Evolutionary conservation across 805 yeast genomes (phyloP).

Genomic region (Candida ponderosae): DNA sequence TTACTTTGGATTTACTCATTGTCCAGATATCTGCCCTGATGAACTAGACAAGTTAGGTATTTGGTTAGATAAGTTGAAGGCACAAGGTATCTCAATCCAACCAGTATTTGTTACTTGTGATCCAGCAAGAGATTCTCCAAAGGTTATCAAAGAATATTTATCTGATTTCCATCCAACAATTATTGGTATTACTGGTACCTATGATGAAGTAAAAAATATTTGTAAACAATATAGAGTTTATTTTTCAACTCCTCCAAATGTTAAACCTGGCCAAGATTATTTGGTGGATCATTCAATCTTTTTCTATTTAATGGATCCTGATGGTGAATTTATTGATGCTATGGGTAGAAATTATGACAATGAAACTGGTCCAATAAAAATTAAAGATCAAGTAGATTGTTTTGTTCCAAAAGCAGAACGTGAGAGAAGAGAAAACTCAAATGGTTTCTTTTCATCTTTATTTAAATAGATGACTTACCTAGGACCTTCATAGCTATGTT

Average conservation of each 20-base stretch:
- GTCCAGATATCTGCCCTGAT: conserved; percentile 98
- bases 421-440: conserved; percentile 53
- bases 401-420: conserved; percentile 69
- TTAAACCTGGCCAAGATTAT: conserved; percentile 94
- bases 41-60: conserved; percentile 87
- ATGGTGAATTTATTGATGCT: conserved; percentile 91
- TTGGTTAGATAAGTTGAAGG: conserved; percentile 52
- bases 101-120: conserved; percentile 95
- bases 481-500: too few relatives aligned
- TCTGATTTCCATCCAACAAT: conserved; percentile 86
- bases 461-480: too few relatives aligned
- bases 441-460: background rate
- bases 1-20: conserved; percentile 96
- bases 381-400: conserved; percentile 65
- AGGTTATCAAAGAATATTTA: conserved; percentile 73
- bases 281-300: conserved; percentile 96
- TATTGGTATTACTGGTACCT: conserved; percentile 86
- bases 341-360: conserved; percentile 88
- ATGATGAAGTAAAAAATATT: conserved; percentile 72
- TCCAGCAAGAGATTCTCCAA: conserved; percentile 91
- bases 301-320: conserved; percentile 97
- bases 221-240: conserved; percentile 92
- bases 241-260: conserved; percentile 93
- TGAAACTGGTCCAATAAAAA: conserved; percentile 66
- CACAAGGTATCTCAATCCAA: conserved; percentile 53